Evolutionary conservation across 2,329 filamentous ascomycete genomes (phyloP).

Genomic region (Colletotrichum sp.): DNA sequence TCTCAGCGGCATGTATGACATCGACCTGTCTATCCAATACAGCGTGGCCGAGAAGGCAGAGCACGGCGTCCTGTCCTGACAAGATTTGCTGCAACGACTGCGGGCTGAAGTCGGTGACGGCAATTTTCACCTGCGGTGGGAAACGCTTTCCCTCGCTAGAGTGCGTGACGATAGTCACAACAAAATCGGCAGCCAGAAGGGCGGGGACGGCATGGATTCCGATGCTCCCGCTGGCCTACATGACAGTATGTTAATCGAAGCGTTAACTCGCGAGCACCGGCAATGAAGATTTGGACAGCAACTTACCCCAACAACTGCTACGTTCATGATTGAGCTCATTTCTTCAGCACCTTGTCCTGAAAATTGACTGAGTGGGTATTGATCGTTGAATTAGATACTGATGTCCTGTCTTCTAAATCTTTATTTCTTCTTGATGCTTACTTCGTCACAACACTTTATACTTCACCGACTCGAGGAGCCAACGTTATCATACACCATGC

Average conservation of each 20-base stretch:
- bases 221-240: background rate
- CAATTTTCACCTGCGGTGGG: background rate
- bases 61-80: background rate
- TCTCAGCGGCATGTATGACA: background rate
- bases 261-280: fast-evolving
- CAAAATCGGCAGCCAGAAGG: background rate
- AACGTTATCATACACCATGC: fast-evolving
- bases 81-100: background rate
- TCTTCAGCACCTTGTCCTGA: fast-evolving
- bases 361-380: background rate
- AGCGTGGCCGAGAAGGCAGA: background rate
- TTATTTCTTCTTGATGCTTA: fast-evolving
- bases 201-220: background rate
- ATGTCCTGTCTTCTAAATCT: background rate
- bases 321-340: background rate
- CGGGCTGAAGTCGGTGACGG: background rate
- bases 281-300: fast-evolving
- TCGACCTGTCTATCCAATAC: background rate
- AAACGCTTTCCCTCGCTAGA: background rate
- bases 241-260: fast-evolving
- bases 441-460: fast-evolving
- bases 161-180: background rate
- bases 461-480: background rate
- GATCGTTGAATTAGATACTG: fast-evolving
- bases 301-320: background rate